Evolutionary conservation across 345 rosid species (phyloP).

Genomic region (Gossypium arboreum): DNA sequence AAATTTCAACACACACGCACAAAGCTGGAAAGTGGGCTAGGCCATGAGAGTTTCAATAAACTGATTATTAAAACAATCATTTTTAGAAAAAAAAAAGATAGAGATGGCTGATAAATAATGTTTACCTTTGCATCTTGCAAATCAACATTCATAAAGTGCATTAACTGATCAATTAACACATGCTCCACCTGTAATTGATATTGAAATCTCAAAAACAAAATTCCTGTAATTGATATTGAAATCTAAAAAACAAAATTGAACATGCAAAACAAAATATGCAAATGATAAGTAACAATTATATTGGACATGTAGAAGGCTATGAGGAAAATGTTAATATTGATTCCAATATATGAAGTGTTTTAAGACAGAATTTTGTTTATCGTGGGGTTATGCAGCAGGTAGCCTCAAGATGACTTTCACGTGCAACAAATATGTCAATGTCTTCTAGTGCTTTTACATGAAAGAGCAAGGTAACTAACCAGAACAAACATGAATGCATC

Average conservation of each 20-base stretch:
- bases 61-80: neutral
- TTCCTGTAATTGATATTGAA: slow-evolving; percentile 38
- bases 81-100: neutral
- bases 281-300: neutral
- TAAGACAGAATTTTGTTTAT: neutral
- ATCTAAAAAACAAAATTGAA: slow-evolving; percentile 9
- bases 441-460: neutral
- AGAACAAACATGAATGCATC: neutral
- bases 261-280: neutral
- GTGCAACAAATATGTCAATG: slow-evolving; percentile 1
- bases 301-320: neutral
- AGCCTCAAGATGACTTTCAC: neutral
- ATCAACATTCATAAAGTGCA: slow-evolving; percentile 55
- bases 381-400: neutral
- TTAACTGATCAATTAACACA: slow-evolving; percentile 63
- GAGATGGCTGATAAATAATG: neutral
- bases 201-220: slow-evolving; percentile 11
- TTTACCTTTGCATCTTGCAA: slow-evolving; percentile 71
- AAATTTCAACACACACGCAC: neutral
- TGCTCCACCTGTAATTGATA: slow-evolving; percentile 63
- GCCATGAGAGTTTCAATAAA: neutral
- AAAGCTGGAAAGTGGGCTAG: neutral
- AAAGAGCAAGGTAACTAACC: neutral
- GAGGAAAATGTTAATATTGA: neutral
- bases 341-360: neutral